Evolutionary conservation across 2,329 filamentous ascomycete species (phyloP).

Genomic region (Fusarium sp.): DNA sequence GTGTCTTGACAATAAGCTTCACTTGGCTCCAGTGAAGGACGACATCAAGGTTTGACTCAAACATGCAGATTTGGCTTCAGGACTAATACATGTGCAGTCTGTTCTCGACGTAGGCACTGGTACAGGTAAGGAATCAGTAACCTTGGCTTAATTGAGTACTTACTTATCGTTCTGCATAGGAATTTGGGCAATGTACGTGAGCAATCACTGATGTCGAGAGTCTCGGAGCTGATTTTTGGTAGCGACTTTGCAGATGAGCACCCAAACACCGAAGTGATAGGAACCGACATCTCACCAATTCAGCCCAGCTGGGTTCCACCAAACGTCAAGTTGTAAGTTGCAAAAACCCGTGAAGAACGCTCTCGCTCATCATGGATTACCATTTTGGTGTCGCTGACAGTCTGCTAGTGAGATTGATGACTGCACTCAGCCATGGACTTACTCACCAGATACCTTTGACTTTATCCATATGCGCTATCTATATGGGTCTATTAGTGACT

Average conservation of each 20-base stretch:
- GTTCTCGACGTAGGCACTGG: slow-evolving; percentile 36
- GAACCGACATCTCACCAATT: slow-evolving; percentile 28
- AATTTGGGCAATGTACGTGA: slow-evolving; percentile 30
- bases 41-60: slow-evolving; percentile 11
- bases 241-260: slow-evolving; percentile 33
- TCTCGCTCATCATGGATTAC: accelerated
- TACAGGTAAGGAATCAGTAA: slow-evolving; percentile 10
- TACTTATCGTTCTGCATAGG: background rate
- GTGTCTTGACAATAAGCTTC: slow-evolving; percentile 18
- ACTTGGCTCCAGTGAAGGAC: slow-evolving; percentile 19
- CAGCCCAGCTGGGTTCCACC: slow-evolving; percentile 25
- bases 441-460: background rate
- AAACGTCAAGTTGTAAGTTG: slow-evolving; percentile 12
- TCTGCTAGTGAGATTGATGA: slow-evolving; percentile 1
- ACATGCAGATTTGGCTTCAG: accelerated
- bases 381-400: background rate
- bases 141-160: background rate
- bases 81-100: background rate
- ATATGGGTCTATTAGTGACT: background rate
- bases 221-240: background rate
- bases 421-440: slow-evolving; percentile 9
- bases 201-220: accelerated
- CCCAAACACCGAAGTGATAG: slow-evolving; percentile 16
- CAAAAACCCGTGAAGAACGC: accelerated
- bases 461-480: slow-evolving; percentile 10